Evolutionary conservation across 441 rosid genomes (phyloP), one percentile per base, ranked within the genome.

Genomic region (Pelargonium exstipulatum): DNA sequence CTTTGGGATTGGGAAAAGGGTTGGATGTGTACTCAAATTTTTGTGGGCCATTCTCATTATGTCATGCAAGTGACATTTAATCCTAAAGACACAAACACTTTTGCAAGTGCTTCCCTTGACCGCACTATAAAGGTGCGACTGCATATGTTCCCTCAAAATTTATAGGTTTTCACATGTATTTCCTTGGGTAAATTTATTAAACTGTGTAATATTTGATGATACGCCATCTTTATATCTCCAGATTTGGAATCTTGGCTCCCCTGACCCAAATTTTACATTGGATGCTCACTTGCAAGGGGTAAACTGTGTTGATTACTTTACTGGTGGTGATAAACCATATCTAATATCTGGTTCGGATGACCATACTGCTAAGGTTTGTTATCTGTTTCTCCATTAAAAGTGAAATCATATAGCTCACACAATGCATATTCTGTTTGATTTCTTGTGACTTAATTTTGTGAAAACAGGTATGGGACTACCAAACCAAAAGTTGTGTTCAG

Each of bases 211-310:
- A 62, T 26, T 29, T 24, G n/a, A 48, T 62, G 62, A 18, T 20
- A 20, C 4, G 2, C 62, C 62, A 57, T 57, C 13, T 62, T 65
- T 58, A 77, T 58, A 53, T 29, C 43, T 64, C 65, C 82, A 94
- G 97, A 88, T 91, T 62, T 94, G 99, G 99, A 88, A 89, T 80
- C 88, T 94, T 77, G 97, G 95, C 72, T 94, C 99, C 65, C 90
- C 95, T n/a, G 90, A 86, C 70, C 96, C 99, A 69, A 94, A 90
- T 80, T 91, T 90, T 77, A 90, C 96, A 0, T 71, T 94, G 76
- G 97, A 91, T 74, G 95, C 94, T 9, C 97, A 94, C 83, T 91
- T 84, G 81, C 87, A 91, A 83, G 99, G 99, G 70, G 92, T 91
- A 62, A 94, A 90, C 64, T 94, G 97, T 69, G 92, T 91, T 67